Evolutionary conservation across 1,284 basidiomycete genomes (phyloP).

Genomic region (Fomitopsis schrenkii): DNA sequence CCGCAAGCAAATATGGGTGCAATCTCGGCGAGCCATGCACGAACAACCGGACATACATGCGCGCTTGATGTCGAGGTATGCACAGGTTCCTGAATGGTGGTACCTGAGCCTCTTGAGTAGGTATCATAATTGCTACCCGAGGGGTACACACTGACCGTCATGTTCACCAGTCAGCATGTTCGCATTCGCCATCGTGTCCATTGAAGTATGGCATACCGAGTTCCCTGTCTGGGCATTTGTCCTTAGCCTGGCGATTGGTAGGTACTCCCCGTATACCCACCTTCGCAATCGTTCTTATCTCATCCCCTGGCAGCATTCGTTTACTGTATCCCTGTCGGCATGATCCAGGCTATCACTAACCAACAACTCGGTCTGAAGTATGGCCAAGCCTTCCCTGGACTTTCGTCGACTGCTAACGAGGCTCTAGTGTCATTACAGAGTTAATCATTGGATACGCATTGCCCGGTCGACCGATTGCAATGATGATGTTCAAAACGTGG

Average conservation of each 20-base stretch:
- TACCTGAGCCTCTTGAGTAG: constrained; percentile 44
- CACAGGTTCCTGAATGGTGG: constrained; percentile 74
- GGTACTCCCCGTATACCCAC: constrained; percentile 6
- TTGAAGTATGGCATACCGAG: constrained; percentile 66
- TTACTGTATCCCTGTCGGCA: constrained; percentile 64
- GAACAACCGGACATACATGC: constrained; percentile 87
- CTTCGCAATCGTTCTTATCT: not conserved
- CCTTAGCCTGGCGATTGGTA: constrained; percentile 35
- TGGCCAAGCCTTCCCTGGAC: constrained; percentile 20
- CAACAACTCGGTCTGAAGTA: constrained; percentile 57
- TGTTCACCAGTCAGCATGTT: constrained; percentile 39
- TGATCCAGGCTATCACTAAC: constrained; percentile 64
- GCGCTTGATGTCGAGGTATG: constrained; percentile 77
- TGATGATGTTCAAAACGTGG: constrained; percentile 61
- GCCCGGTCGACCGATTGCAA: constrained; percentile 51
- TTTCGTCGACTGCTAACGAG: constrained; percentile 28
- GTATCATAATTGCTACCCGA: constrained; percentile 1
- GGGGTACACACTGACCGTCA: not conserved
- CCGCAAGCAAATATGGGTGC: constrained; percentile 72
- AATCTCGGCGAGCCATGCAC: constrained; percentile 56
- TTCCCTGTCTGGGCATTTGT: constrained; percentile 63
- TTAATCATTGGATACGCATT: constrained; percentile 47
- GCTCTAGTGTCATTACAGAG: constrained; percentile 45
- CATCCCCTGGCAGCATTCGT: constrained; percentile 35
- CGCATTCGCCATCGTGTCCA: constrained; percentile 61